These are phyloP conservation scores for Hsuehochloa calcarea DNA, from an alignment of 176 grass and related monocot species.

Conservation along the genomic window DNA sequence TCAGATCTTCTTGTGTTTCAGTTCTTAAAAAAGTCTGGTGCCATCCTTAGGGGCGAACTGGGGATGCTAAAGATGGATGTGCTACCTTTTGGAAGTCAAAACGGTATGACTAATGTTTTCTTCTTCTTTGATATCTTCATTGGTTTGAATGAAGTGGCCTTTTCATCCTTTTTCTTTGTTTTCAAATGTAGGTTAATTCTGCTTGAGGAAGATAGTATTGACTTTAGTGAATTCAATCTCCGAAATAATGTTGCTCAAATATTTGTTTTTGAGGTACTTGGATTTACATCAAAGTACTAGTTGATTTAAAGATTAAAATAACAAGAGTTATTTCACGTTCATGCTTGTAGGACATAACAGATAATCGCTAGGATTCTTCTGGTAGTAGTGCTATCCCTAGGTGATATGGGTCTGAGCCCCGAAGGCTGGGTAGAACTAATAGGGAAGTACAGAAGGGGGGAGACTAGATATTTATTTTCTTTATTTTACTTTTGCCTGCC, in stretches of 20 bases:
- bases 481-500: background rate
- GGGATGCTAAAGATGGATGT: constrained; percentile 80
- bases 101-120: constrained; percentile 26
- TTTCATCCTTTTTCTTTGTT: constrained; percentile 36
- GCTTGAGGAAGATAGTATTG: constrained; percentile 79
- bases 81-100: constrained; percentile 88
- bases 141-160: constrained; percentile 8
- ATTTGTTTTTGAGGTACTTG: constrained; percentile 88
- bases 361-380: background rate
- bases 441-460: background rate
- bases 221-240: constrained; percentile 79
- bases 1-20: background rate
- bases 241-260: constrained; percentile 91
- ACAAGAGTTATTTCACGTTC: background rate
- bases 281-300: constrained; percentile 6
- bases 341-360: background rate
- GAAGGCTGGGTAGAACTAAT: background rate
- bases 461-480: background rate
- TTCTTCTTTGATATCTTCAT: constrained; percentile 14
- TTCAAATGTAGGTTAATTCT: constrained; percentile 61
- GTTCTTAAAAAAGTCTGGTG: constrained; percentile 4
- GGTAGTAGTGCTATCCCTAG: background rate
- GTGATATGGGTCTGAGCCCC: background rate
- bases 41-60: constrained; percentile 56
- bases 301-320: constrained; percentile 20